These are phyloP conservation scores for Oryza nivara DNA, from an alignment of 176 grass and related monocot genomes.

Conservation along the genomic window DNA sequence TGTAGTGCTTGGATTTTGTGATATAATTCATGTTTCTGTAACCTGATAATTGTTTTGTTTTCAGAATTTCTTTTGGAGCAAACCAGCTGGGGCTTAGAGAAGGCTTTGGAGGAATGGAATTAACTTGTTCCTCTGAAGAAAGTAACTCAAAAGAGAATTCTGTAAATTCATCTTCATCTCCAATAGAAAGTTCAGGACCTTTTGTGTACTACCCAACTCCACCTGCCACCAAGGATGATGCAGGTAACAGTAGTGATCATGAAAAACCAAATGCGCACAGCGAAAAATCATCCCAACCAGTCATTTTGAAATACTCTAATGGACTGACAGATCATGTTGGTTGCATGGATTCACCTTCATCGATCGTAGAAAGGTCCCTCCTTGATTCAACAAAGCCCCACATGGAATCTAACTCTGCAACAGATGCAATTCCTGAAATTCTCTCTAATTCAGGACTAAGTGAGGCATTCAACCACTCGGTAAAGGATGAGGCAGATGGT, in stretches of 20 bases:
- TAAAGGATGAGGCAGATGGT: conserved; percentile 27
- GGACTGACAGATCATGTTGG: not conserved
- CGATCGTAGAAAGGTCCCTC: not conserved
- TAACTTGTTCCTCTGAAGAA: conserved; percentile 33
- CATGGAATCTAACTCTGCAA: conserved; percentile 7
- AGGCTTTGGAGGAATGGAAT: conserved; percentile 27
- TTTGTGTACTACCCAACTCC: conserved; percentile 37
- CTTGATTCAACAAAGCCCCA: conserved; percentile 31
- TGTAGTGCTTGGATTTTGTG: conserved; percentile 26
- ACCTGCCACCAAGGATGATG: conserved; percentile 29
- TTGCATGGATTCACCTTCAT: conserved; percentile 35
- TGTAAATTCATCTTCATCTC: conserved; percentile 37
- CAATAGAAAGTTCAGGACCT: conserved; percentile 44
- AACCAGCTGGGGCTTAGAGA: not conserved
- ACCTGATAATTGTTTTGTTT: conserved; percentile 29
- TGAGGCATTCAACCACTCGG: conserved; percentile 18
- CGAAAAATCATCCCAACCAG: conserved; percentile 19
- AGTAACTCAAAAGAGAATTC: conserved; percentile 39
- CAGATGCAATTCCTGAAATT: conserved; percentile 9
- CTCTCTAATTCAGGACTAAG: conserved; percentile 20
- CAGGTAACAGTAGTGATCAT: not conserved
- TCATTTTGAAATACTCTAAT: conserved; percentile 18
- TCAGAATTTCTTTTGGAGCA: conserved; percentile 40
- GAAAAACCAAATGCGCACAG: conserved; percentile 8
- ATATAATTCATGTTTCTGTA: not conserved